Evolutionary conservation across 495 filamentous ascomycete genomes (phyloP).

Genomic region (Neurospora intermedia): DNA sequence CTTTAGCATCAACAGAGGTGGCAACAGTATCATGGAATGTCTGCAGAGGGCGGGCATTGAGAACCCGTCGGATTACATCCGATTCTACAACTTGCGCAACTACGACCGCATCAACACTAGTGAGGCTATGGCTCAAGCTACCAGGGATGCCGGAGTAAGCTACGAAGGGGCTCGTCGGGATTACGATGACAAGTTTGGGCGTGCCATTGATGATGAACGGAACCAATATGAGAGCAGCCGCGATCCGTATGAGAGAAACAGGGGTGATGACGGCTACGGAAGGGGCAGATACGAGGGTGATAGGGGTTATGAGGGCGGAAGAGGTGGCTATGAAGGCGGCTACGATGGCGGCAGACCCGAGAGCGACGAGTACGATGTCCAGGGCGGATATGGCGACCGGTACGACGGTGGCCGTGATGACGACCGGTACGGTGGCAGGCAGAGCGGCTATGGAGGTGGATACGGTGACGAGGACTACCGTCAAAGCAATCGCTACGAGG

Average conservation of each 20-base stretch:
- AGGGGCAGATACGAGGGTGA: slow-evolving; percentile 9
- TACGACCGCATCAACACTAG: slow-evolving; percentile 84
- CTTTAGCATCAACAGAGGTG: slow-evolving; percentile 76
- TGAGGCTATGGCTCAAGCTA: slow-evolving; percentile 49
- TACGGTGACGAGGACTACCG: slow-evolving; percentile 6
- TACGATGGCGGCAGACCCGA: slow-evolving; percentile 3
- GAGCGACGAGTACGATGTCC: not conserved
- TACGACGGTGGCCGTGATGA: slow-evolving; percentile 3
- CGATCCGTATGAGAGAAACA: not conserved
- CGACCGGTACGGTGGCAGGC: slow-evolving; percentile 5
- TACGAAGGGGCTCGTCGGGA: slow-evolving; percentile 62
- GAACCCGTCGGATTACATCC: slow-evolving; percentile 63
- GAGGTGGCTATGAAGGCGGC: slow-evolving; percentile 3
- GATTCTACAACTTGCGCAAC: slow-evolving; percentile 90
- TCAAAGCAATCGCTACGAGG: not conserved
- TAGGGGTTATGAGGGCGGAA: slow-evolving; percentile 4
- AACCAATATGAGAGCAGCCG: not conserved
- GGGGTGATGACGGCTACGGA: not conserved
- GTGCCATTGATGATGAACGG: not conserved
- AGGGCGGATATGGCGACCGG: not conserved
- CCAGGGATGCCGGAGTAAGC: slow-evolving; percentile 56
- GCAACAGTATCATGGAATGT: slow-evolving; percentile 73
- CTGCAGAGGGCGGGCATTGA: slow-evolving; percentile 62
- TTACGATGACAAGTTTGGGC: slow-evolving; percentile 44
- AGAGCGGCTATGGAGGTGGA: slow-evolving; percentile 10